These are phyloP conservation scores for Carpediemonas membranifera DNA, from an alignment of 78 protist genomes.

Conservation along the genomic window DNA sequence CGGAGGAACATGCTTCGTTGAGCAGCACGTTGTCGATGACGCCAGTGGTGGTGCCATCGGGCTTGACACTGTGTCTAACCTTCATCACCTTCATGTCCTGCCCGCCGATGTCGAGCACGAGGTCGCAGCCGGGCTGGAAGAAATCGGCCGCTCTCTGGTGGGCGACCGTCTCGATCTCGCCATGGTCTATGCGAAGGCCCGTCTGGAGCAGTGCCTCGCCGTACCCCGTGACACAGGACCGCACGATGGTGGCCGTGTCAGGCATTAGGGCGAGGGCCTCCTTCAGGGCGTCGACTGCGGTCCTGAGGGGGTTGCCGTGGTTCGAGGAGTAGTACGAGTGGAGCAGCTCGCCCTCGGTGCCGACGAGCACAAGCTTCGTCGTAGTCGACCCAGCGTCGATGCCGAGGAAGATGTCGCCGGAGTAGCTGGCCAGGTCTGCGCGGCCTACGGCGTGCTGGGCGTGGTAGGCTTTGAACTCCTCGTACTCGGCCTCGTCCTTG, in stretches of 20 bases:
- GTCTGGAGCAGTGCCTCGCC: conserved; percentile 7
- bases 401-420: conserved; percentile 1
- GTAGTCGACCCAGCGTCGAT: conserved; percentile 32
- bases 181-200: not conserved
- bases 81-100: conserved; percentile 26
- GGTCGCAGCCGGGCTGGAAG: conserved; percentile 10
- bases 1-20: conserved; percentile 32
- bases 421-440: not conserved
- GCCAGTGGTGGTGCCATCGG: no score
- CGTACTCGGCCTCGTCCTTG: conserved; percentile 5
- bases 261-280: not conserved
- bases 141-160: conserved; percentile 11
- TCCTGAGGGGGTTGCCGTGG: conserved; percentile 15
- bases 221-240: conserved; percentile 22
- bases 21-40: not conserved
- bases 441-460: not conserved
- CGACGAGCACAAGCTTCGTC: conserved; percentile 11
- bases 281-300: not conserved
- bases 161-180: conserved; percentile 21
- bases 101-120: conserved; percentile 29
- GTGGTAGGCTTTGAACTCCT: not conserved
- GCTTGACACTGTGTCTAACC: no score
- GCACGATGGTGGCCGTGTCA: not conserved
- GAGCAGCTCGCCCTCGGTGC: not conserved
- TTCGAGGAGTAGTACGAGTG: conserved; percentile 1